Percentiles rank a stretch among this genome's conserved stretches.
phyloP scores from a whole-genome alignment of 176 grass and related monocot genomes.

The Pontederia crassipes region DNA sequence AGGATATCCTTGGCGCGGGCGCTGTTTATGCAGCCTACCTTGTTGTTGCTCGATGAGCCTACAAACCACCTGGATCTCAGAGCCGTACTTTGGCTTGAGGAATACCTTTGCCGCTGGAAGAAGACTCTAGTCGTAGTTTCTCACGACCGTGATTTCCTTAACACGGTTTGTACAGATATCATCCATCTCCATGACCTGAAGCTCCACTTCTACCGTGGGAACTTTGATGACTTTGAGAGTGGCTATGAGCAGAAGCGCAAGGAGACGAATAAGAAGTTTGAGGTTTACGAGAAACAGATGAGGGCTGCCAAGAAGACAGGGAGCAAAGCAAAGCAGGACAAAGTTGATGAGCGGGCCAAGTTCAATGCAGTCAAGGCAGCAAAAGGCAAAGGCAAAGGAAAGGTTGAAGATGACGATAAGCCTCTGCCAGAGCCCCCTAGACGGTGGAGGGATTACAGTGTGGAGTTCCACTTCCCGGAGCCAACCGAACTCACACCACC shows the following conservation, averaged over 20 bases:
- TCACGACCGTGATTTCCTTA: conserved; percentile 83
- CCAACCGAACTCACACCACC: conserved; percentile 81
- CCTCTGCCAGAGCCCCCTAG: conserved; percentile 46
- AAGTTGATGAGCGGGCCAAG: conserved; percentile 62
- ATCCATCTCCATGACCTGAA: conserved; percentile 80
- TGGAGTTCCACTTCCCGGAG: conserved; percentile 84
- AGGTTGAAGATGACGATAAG: conserved; percentile 39
- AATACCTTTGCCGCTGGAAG: conserved; percentile 94
- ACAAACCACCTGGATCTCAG: conserved; percentile 94
- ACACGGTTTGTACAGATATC: conserved; percentile 86
- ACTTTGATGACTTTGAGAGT: conserved; percentile 73
- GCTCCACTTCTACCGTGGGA: conserved; percentile 77
- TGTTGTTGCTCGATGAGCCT: conserved; percentile 80
- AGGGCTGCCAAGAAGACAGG: conserved; percentile 65
- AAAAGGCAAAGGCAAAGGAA: conserved; percentile 69
- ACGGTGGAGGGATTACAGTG: conserved; percentile 81
- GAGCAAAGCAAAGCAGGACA: conserved; percentile 74
- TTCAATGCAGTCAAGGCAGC: conserved; percentile 61
- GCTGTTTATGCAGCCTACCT: conserved; percentile 92
- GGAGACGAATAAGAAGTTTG: conserved; percentile 74
- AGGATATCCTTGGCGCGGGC: conserved; percentile 87
- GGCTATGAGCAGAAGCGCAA: conserved; percentile 85
- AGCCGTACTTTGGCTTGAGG: conserved; percentile 90
- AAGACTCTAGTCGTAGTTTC: conserved; percentile 89
- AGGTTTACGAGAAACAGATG: conserved; percentile 64